Base-by-base conservation (phyloP, 2,329 filamentous ascomycete species). In the Fusarium piperis region DNA sequence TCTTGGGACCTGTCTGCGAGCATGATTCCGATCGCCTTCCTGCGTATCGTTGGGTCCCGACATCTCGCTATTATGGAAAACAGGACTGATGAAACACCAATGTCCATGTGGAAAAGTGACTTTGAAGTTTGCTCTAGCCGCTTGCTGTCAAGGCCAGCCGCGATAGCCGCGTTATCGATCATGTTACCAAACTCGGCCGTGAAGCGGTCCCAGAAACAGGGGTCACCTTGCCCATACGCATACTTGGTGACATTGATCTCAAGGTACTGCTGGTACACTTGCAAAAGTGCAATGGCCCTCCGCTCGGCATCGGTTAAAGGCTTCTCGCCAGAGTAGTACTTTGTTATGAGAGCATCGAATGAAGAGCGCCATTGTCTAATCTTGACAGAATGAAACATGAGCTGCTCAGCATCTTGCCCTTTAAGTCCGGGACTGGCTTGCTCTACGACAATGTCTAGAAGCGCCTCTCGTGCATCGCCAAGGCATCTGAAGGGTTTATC, bases 121-220 rank as follows among this genome's bases (percentile, higher is more conserved):
- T 52, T 39, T 23, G 11, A 4, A 2, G 28, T 16, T n/a, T 11
- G 28, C 20, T 12, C 18, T 35, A 2, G 5, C 11, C 1, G 30
- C 20, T 3, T 56, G 35, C 5, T 2, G 3, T 69, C 39, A 2
- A 71, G 41, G 0, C 68, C 60, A 0, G 65, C 62, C 2, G 69
- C 69, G 0, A 44, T 59, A 3, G 33, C 26, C 0, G 69, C 68
- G 2, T 7, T 41, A 1, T 33, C 15, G 4, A 71, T 23, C 1
- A 71, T 72, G 0, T 72, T 48, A 0, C 44, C 46, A 5, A 71
- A 71, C 4, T 72, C 57, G 0, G 32, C 3, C 0, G 57, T 72
- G 11, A 68, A 72, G 1, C 30, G 48, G 3, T 71, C 69, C 68
- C 69, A 71, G n/a, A 71, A 72, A 4, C 60, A 71, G 1, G 68